Percentiles rank a stretch among this genome's conserved stretches.
phyloP scores from a whole-genome alignment of 148 eudicot genomes.

The Arctostaphylos glauca region DNA sequence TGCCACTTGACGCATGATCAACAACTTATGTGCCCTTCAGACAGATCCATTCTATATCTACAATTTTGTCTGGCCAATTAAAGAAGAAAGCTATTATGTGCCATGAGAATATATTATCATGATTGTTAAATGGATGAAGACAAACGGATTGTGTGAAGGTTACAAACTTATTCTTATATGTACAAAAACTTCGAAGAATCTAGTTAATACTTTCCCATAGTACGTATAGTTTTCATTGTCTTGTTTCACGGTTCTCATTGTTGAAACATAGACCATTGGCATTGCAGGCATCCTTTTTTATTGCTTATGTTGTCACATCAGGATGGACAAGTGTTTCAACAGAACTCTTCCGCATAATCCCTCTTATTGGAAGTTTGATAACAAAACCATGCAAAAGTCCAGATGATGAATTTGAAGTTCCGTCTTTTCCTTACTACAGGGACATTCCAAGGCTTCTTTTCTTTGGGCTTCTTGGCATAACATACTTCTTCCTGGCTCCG shows the following conservation, averaged over 20 bases:
- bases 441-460: slow-evolving; percentile 61
- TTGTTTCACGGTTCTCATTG: neutral
- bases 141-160: neutral
- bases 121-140: slow-evolving; percentile 6
- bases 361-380: slow-evolving; percentile 41
- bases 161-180: neutral
- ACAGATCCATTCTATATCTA: neutral
- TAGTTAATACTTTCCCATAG: neutral
- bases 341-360: slow-evolving; percentile 54
- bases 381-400: slow-evolving; percentile 35
- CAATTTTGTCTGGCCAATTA: neutral
- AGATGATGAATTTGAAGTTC: slow-evolving; percentile 39
- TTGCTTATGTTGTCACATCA: slow-evolving; percentile 67
- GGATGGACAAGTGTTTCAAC: slow-evolving; percentile 71
- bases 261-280: slow-evolving; percentile 10
- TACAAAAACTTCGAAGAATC: neutral
- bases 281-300: slow-evolving; percentile 67
- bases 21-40: slow-evolving; percentile 6
- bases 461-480: slow-evolving; percentile 65
- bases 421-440: slow-evolving; percentile 47
- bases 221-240: slow-evolving; percentile 8
- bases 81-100: slow-evolving; percentile 7
- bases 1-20: neutral
- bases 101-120: neutral
- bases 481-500: slow-evolving; percentile 73